Percentiles rank a stretch among this genome's conserved stretches.
phyloP scores from a whole-genome alignment of 192 early-diverging fungal species.

The Rhizoclosmatium globosum region DNA sequence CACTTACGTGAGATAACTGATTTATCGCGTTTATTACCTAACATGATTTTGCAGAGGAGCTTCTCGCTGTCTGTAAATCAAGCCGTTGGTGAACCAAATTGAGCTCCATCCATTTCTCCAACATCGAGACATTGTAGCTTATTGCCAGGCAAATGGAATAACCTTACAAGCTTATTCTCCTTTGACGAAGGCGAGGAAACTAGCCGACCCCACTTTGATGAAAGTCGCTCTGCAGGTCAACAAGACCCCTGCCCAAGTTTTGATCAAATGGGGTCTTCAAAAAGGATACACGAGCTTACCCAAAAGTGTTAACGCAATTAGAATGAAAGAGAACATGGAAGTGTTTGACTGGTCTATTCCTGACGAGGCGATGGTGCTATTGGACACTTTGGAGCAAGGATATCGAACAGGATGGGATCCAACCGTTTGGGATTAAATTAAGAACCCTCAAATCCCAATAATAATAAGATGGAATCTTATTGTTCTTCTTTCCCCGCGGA shows the following conservation, averaged over 20 bases:
- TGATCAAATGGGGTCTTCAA: slow-evolving; percentile 71
- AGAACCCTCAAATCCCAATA: too few relatives aligned
- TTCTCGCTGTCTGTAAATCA: slow-evolving; percentile 71
- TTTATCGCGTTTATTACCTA: background rate
- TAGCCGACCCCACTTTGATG: slow-evolving; percentile 56
- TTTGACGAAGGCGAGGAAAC: slow-evolving; percentile 46
- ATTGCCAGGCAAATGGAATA: slow-evolving; percentile 74
- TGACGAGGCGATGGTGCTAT: slow-evolving; percentile 60
- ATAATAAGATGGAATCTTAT: too few relatives aligned
- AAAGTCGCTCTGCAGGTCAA: slow-evolving; percentile 60
- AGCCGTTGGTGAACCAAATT: slow-evolving; percentile 87
- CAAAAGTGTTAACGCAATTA: slow-evolving; percentile 58
- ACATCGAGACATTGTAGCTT: slow-evolving; percentile 77
- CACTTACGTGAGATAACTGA: slow-evolving; percentile 11
- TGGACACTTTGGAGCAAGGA: slow-evolving; percentile 63
- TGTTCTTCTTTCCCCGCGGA: too few relatives aligned
- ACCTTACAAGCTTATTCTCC: slow-evolving; percentile 85
- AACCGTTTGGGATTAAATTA: slow-evolving; percentile 16
- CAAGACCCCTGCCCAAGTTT: slow-evolving; percentile 63
- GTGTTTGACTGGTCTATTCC: slow-evolving; percentile 65
- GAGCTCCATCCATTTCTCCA: slow-evolving; percentile 84
- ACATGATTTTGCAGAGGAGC: slow-evolving; percentile 50
- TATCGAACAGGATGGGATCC: slow-evolving; percentile 54
- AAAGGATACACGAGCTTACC: slow-evolving; percentile 64
- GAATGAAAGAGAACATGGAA: slow-evolving; percentile 66